Conservation (phyloP, 2,329 filamentous ascomycete genomes). For the Berkeleyomyces basicola region DNA sequence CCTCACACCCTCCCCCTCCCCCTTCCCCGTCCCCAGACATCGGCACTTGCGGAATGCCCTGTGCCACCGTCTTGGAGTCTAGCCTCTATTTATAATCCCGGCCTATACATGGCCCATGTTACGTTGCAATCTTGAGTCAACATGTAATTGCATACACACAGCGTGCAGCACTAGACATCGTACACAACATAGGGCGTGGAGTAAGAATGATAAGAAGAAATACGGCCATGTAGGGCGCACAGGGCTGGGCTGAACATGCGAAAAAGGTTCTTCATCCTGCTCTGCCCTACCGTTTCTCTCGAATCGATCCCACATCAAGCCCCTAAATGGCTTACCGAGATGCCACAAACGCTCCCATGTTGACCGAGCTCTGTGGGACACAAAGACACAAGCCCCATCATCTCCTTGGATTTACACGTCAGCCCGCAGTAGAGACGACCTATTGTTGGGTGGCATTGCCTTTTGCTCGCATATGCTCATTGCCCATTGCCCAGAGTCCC, state of each 20-base stretch:
- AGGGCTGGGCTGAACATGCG: neutral
- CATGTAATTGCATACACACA: neutral
- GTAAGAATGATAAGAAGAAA: neutral
- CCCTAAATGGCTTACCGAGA: neutral
- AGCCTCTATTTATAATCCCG: no score
- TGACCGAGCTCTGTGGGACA: neutral
- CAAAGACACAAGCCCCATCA: neutral
- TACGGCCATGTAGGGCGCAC: neutral
- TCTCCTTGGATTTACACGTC: neutral
- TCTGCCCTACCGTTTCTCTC: neutral
- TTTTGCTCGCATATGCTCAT: neutral
- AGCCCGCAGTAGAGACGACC: neutral
- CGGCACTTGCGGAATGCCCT: no score
- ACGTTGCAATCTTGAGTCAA: neutral
- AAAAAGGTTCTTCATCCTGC: neutral
- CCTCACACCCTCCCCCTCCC: neutral
- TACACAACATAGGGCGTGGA: neutral
- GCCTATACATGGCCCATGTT: neutral
- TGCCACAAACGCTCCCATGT: neutral
- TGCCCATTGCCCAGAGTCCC: neutral
- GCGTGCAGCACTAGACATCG: neutral
- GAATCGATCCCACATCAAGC: neutral
- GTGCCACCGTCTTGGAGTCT: no score
- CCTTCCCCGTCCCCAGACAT: neutral
- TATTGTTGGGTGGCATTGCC: neutral